These are phyloP conservation scores for Quercus mongolica DNA, from an alignment of 306 rosid genomes.

Conservation along the genomic window DNA sequence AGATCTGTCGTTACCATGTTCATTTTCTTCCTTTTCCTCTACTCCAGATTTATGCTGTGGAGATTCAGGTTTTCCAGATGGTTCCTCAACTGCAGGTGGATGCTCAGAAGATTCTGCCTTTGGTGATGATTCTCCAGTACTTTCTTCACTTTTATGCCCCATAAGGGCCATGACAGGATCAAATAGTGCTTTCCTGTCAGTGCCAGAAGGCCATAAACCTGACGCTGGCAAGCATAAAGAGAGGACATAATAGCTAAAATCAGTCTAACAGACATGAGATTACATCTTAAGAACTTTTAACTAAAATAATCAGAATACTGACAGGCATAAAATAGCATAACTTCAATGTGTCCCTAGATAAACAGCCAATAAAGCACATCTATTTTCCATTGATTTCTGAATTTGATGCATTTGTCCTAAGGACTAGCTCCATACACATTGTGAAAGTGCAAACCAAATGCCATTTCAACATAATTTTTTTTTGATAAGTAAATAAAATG, in stretches of 20 bases:
- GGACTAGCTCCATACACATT: neutral
- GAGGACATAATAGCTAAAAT: slow-evolving; percentile 21
- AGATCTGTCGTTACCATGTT: slow-evolving; percentile 21
- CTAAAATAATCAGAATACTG: neutral
- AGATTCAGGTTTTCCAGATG: slow-evolving; percentile 42
- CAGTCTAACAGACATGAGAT: slow-evolving; percentile 13
- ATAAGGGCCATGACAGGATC: slow-evolving; percentile 78
- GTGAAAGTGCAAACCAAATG: neutral
- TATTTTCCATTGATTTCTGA: neutral
- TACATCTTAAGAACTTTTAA: neutral
- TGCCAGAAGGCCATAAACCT: slow-evolving; percentile 63
- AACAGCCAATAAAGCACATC: neutral
- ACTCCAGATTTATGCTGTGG: slow-evolving; percentile 27
- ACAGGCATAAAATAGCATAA: neutral
- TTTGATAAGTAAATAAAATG: too few relatives aligned
- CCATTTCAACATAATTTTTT: neutral
- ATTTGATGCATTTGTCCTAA: neutral
- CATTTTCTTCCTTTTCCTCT: slow-evolving; percentile 41
- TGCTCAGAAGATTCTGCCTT: slow-evolving; percentile 36
- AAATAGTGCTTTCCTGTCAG: slow-evolving; percentile 59
- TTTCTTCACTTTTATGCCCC: slow-evolving; percentile 67
- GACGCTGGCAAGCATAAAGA: slow-evolving; percentile 48
- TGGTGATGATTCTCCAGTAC: slow-evolving; percentile 38
- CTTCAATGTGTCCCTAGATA: neutral
- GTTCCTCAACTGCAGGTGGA: slow-evolving; percentile 36